Evolutionary conservation across 495 filamentous ascomycete genomes (phyloP).

Genomic region (Aspergillus nidulans): DNA sequence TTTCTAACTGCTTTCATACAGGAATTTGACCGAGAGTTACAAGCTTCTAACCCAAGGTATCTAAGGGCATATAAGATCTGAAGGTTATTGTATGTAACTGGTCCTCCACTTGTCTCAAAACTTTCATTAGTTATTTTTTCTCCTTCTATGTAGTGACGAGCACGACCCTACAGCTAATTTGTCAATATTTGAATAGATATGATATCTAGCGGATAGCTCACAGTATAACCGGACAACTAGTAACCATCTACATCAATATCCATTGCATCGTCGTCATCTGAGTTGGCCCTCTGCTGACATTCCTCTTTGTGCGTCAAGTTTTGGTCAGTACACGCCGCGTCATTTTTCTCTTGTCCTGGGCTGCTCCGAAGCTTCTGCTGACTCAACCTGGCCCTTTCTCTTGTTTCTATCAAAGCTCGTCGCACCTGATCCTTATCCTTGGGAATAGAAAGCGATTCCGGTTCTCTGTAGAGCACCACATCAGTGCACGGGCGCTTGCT

Average conservation of each 20-base stretch:
- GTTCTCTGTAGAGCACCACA: constrained; percentile 55
- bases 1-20: too few relatives aligned
- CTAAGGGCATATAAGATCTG: too few relatives aligned
- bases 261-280: constrained; percentile 4
- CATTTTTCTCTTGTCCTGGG: background rate
- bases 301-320: background rate
- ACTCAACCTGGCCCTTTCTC: constrained; percentile 48
- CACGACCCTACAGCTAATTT: too few relatives aligned
- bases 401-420: constrained; percentile 79
- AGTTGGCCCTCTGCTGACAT: background rate
- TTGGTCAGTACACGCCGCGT: background rate
- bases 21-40: too few relatives aligned
- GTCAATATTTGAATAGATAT: too few relatives aligned
- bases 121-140: too few relatives aligned
- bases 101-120: too few relatives aligned
- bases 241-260: constrained; percentile 14
- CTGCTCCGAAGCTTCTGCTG: background rate
- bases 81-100: too few relatives aligned
- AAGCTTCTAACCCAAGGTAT: too few relatives aligned
- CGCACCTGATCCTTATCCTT: constrained; percentile 73
- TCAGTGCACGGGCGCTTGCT: constrained; percentile 47
- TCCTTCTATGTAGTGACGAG: too few relatives aligned
- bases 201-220: too few relatives aligned
- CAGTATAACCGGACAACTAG: too few relatives aligned
- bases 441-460: constrained; percentile 68